A percentile compares a stretch with the other conserved stretches of the same genome.
Conservation (phyloP, 2,329 filamentous ascomycete species). For the Thielaviopsis ethacetica region DNA sequence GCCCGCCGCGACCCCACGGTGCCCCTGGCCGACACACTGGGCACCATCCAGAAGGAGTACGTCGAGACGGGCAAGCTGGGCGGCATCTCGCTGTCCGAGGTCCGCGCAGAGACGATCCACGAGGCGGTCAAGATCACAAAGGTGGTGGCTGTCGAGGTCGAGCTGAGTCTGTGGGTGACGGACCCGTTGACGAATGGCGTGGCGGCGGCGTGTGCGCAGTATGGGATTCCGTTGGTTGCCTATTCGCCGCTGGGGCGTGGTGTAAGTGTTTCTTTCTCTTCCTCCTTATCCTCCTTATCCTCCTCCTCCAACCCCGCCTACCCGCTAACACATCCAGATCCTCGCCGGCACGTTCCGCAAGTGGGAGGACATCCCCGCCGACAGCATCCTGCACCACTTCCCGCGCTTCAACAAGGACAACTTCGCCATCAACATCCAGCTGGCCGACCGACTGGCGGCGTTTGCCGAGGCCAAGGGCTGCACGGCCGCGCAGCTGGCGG, state of each 20-base stretch:
- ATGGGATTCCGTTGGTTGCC: constrained; percentile 52
- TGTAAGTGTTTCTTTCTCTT: constrained; percentile 17
- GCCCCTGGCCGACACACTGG: constrained; percentile 28
- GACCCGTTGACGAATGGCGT: constrained; percentile 35
- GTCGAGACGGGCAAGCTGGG: constrained; percentile 35
- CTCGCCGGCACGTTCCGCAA: constrained; percentile 39
- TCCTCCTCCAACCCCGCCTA: constrained; percentile 3
- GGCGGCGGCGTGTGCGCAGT: constrained; percentile 38
- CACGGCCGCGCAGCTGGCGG: constrained; percentile 46
- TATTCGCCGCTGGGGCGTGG: constrained; percentile 55
- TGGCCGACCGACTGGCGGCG: constrained; percentile 39
- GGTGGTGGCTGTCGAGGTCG: constrained; percentile 34
- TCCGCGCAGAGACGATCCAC: constrained; percentile 30
- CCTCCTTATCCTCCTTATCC: constrained; percentile 6
- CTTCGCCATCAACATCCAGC: constrained; percentile 46
- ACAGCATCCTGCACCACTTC: constrained; percentile 27
- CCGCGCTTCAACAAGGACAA: constrained; percentile 47
- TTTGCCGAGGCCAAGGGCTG: constrained; percentile 43
- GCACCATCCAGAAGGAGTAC: constrained; percentile 29
- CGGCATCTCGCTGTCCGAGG: constrained; percentile 35
- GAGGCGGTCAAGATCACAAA: constrained; percentile 28
- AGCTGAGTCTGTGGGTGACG: constrained; percentile 33
- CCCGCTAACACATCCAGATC: constrained; percentile 30
- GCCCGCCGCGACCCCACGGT: constrained; percentile 37
- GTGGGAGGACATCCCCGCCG: constrained; percentile 36